Evolutionary conservation across 768 basidiomycete species (phyloP), one percentile per base, ranked within the genome.

Genomic region (Trametes cubensis): DNA sequence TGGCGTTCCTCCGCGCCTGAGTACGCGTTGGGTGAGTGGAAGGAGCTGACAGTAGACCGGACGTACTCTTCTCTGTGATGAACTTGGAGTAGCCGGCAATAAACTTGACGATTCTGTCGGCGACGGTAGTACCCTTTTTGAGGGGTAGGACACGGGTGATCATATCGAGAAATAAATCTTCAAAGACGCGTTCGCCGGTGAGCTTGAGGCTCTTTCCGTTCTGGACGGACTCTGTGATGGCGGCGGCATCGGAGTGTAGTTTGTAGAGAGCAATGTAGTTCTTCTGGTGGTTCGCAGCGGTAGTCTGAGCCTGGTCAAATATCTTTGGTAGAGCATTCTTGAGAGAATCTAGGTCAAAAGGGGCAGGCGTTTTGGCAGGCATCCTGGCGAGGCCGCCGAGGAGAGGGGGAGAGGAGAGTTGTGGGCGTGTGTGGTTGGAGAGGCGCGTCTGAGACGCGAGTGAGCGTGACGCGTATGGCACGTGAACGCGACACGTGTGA

Each of bases 211-310:
- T 78, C 47, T 72, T 76, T 10, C 84, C 84, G 53, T 81, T 79
- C 38, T 78, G 76, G n/a, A 82, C 70, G 3, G 77, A 58, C 62
- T 87, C 80, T 2, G 78, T 83, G 66, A 80, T 76, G 15, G 76
- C 67, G 0, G 87, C 85, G 11, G 87, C 88, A 55, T 89, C 81
- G 4, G 75, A 58, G 59, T 95, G 93, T 44, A 95, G 74, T 72
- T 93, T 93, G 78, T 92, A 80, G 3, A 97, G 82, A 0, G 86
- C 85, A 44, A 93, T 87, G 53, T 88, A 78, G 75, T 97, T 96
- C 80, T 97, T 97, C 63, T 88, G 86, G 74, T 98, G 95, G 72
- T 92, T 94, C 10, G 90, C 86, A 15, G 80, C 74, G 0, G 88
- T 85, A 7, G 72, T 76, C 72, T 95, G 92, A 0, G 81, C 90